These are phyloP conservation scores for Brachypodium distachyon DNA, from an alignment of 202 grass and related monocot genomes.

Conservation along the genomic window DNA sequence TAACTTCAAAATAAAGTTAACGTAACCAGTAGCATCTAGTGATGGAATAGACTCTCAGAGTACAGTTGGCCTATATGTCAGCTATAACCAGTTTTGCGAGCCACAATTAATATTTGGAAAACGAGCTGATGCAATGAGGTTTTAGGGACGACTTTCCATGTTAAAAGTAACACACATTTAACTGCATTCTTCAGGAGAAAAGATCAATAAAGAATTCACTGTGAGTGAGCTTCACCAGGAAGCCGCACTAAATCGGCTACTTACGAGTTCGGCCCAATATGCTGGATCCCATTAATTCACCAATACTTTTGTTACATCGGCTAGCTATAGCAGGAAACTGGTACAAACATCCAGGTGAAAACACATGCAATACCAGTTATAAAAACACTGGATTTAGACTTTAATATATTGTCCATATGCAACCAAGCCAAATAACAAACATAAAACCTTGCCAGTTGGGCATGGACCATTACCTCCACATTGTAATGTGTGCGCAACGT, in stretches of 20 bases:
- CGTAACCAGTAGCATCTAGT: not conserved
- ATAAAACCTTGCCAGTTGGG: not conserved
- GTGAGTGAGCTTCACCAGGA: not conserved
- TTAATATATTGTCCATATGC: not conserved
- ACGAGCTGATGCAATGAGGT: not conserved
- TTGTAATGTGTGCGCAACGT: slow-evolving; percentile 78
- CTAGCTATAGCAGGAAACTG: not conserved
- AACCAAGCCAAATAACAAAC: slow-evolving; percentile 9
- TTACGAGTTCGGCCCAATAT: not conserved
- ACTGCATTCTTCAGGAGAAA: not conserved
- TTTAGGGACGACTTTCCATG: not conserved
- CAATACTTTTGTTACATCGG: not conserved
- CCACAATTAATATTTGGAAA: not conserved
- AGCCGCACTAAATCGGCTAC: not conserved
- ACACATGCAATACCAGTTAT: not conserved
- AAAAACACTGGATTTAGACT: not conserved
- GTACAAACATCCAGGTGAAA: not conserved
- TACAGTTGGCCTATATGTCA: not conserved
- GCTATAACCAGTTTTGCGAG: not conserved
- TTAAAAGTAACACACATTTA: not conserved
- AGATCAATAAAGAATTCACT: not conserved
- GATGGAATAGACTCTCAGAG: not conserved
- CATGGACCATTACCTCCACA: slow-evolving; percentile 52
- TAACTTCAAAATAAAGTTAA: not conserved
- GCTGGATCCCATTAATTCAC: not conserved